Base-by-base conservation (phyloP, 148 eudicot species). In the Camellia japonica region DNA sequence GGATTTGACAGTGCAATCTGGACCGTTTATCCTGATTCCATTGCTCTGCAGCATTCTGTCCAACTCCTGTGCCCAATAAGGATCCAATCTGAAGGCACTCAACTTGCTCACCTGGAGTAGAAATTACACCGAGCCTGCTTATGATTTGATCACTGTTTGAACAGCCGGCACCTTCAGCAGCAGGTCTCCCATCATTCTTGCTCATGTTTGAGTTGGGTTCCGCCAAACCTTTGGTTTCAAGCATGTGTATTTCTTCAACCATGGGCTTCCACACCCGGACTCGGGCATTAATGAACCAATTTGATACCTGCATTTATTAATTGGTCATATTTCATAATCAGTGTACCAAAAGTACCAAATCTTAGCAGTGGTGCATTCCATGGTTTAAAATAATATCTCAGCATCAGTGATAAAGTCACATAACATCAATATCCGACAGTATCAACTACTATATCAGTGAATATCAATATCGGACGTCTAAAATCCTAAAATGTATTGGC, bases 231-330 rank as follows among this genome's bases (percentile, higher is more conserved):
- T 90, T 90, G 67, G 91, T 88, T 81, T 91, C 93, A 23, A 91
- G 90, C 77, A 70, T 83, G 84, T 91, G 95, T 65, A 91, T 87
- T 84, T 91, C 95, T 74, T 91, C 95, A 46, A 91, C 93, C 95
- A 91, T 91, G 20, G 95, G 95, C 59, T 91, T 91, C 95, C 95
- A 91, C 44, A 91, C 73, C 62, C 95, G 87, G 5, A 91, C 95
- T 41, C 95, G 83, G 59, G 95, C 95, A 68, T 91, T 91, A 71
- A 85, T 78, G 23, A 87, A 86, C 90, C 90, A 87, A 78, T 87
- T 87, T 9, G 90, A 87, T 7, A 87, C 90, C 90, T 87, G 46
- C 77, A 58, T 77, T 49, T 9, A 6, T 14, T 4, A 30, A 63
- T 16, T 2, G 58, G 11, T 55, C 13, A 55, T 7, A 49, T 49